These are phyloP conservation scores for Spergularia marina DNA, from an alignment of 148 eudicot species.

Conservation along the genomic window DNA sequence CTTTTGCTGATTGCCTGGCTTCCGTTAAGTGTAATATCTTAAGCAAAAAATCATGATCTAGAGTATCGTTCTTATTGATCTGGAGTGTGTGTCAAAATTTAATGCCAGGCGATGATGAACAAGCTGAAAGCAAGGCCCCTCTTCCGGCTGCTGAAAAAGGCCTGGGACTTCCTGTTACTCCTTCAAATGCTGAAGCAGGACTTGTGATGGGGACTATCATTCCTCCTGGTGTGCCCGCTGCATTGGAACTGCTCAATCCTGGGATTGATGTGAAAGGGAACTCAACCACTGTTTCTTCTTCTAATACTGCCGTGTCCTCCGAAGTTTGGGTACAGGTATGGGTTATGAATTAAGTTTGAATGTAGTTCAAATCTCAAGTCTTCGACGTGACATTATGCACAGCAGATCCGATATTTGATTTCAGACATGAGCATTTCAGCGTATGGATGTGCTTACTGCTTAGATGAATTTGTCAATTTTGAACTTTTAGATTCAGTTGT, in stretches of 20 bases:
- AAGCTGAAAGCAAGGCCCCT: constrained; percentile 35
- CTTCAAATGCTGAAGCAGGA: constrained; percentile 32
- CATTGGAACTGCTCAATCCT: constrained; percentile 52
- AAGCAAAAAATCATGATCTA: neutral
- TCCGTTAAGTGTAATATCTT: neutral
- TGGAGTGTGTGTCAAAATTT: constrained; percentile 1
- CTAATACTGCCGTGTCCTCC: constrained; percentile 43
- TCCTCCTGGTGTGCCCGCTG: constrained; percentile 37
- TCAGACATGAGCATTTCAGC: neutral
- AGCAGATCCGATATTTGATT: neutral
- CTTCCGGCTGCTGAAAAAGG: constrained; percentile 40
- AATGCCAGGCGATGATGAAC: constrained; percentile 43
- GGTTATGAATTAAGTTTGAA: neutral
- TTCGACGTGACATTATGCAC: neutral
- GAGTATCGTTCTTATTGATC: neutral
- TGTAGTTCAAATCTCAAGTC: neutral
- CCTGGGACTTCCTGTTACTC: constrained; percentile 42
- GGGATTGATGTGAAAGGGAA: constrained; percentile 33
- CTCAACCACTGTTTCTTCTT: constrained; percentile 36
- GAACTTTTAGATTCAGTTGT: neutral
- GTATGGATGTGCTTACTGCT: neutral
- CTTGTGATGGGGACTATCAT: constrained; percentile 36
- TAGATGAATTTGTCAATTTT: neutral
- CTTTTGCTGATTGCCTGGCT: neutral
- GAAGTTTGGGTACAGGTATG: constrained; percentile 78